Conservation (phyloP, 2,329 filamentous ascomycete species). For the Verticillium dahliae region DNA sequence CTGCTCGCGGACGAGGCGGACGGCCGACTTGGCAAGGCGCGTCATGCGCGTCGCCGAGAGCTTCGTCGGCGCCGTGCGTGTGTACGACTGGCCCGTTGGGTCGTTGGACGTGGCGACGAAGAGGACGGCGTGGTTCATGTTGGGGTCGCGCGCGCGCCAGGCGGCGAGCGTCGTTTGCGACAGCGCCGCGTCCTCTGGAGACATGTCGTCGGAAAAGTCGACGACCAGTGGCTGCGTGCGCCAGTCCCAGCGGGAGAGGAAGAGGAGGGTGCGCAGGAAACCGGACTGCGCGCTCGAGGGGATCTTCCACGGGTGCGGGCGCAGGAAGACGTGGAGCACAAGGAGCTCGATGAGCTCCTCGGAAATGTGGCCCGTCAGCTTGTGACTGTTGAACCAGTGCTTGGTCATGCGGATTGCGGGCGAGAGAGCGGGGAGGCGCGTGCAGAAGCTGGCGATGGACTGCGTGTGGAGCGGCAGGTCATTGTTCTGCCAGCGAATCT, state of each 20-base stretch:
- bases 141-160: conserved; percentile 83
- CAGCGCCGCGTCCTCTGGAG: conserved; percentile 49
- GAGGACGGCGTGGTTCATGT: conserved; percentile 75
- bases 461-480: conserved; percentile 75
- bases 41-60: conserved; percentile 82
- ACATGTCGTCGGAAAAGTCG: conserved; percentile 64
- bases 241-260: conserved; percentile 91
- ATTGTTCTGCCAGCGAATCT: conserved; percentile 65
- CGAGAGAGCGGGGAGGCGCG: conserved; percentile 72
- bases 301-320: conserved; percentile 71
- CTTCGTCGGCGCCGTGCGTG: conserved; percentile 62
- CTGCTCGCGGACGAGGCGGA: conserved; percentile 49
- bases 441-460: conserved; percentile 72
- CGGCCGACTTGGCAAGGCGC: conserved; percentile 70
- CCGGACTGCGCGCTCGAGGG: conserved; percentile 74
- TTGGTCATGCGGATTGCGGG: conserved; percentile 79
- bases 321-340: conserved; percentile 69
- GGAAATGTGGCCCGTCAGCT: conserved; percentile 68
- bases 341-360: conserved; percentile 83
- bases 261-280: conserved; percentile 72
- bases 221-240: conserved; percentile 73
- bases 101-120: conserved; percentile 79
- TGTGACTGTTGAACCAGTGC: conserved; percentile 81
- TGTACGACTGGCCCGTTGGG: conserved; percentile 73
- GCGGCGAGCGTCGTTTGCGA: conserved; percentile 70